Evolutionary conservation across 148 eudicot genomes (phyloP).

Genomic region (Beta vulgaris): DNA sequence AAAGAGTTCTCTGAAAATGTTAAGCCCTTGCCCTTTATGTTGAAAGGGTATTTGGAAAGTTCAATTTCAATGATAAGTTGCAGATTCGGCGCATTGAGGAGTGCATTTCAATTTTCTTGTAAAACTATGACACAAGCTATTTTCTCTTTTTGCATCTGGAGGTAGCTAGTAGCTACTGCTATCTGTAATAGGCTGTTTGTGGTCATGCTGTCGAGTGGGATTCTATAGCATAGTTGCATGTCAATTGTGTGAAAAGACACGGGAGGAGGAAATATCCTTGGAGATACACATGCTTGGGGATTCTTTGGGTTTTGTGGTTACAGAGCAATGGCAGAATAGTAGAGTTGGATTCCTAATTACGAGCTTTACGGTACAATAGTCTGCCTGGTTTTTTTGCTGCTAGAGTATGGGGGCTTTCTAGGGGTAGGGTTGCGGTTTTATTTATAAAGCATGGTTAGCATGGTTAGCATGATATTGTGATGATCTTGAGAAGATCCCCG

Average conservation of each 20-base stretch:
- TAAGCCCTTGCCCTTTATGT: too few relatives aligned
- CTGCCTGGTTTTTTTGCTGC: not conserved
- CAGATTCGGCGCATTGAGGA: not conserved
- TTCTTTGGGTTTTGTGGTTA: not conserved
- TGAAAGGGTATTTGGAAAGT: too few relatives aligned
- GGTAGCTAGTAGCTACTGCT: too few relatives aligned
- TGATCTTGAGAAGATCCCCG: not conserved
- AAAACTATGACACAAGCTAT: too few relatives aligned
- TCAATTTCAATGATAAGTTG: too few relatives aligned
- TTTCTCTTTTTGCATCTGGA: not conserved
- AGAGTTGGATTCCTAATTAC: not conserved
- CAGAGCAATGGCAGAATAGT: not conserved
- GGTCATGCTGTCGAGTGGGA: not conserved
- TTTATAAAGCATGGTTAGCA: not conserved
- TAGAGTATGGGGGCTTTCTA: not conserved
- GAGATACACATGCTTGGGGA: not conserved
- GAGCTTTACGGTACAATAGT: not conserved
- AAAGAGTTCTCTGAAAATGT: too few relatives aligned
- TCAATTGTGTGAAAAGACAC: not conserved
- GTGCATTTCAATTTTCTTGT: not conserved
- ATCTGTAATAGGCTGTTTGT: not conserved
- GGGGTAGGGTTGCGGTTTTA: not conserved
- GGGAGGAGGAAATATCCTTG: not conserved
- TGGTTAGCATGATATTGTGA: too few relatives aligned
- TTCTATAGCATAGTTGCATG: not conserved